phyloP scores from a whole-genome alignment of 75 land plant genomes.

The Pseudotsuga menziesii region DNA sequence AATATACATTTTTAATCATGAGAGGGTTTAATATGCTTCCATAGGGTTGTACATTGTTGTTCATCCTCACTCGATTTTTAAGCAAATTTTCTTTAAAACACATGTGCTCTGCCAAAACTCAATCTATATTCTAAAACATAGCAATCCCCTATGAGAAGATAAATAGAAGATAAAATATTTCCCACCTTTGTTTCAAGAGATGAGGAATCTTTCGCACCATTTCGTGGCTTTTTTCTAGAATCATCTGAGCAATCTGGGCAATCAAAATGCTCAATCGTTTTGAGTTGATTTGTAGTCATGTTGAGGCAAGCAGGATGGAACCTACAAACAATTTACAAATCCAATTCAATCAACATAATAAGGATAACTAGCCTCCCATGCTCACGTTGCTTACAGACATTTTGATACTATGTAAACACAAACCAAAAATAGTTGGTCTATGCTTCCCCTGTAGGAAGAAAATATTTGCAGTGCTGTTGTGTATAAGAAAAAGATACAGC shows the following conservation, averaged over 20 bases:
- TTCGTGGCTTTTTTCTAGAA: slow-evolving; percentile 1
- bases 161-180: too few species aligned
- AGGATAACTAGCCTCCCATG: neutral
- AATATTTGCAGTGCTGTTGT: neutral
- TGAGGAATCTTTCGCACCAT: slow-evolving; percentile 9
- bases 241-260: slow-evolving; percentile 11
- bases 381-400: neutral
- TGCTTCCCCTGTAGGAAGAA: neutral
- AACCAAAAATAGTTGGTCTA: neutral
- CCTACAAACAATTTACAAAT: slow-evolving; percentile 4
- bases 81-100: too few species aligned
- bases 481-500: neutral
- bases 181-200: slow-evolving; percentile 10
- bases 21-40: too few species aligned
- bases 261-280: slow-evolving; percentile 13
- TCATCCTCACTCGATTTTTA: too few species aligned
- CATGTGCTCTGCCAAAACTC: too few species aligned
- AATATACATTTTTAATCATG: too few species aligned
- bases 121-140: too few species aligned
- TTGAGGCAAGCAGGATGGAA: slow-evolving; percentile 9
- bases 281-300: slow-evolving; percentile 4
- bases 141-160: too few species aligned
- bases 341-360: neutral
- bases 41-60: too few species aligned
- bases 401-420: neutral